Evolutionary conservation across 139 green algal genomes (phyloP).

Genomic region (Tetraselmis chui): DNA sequence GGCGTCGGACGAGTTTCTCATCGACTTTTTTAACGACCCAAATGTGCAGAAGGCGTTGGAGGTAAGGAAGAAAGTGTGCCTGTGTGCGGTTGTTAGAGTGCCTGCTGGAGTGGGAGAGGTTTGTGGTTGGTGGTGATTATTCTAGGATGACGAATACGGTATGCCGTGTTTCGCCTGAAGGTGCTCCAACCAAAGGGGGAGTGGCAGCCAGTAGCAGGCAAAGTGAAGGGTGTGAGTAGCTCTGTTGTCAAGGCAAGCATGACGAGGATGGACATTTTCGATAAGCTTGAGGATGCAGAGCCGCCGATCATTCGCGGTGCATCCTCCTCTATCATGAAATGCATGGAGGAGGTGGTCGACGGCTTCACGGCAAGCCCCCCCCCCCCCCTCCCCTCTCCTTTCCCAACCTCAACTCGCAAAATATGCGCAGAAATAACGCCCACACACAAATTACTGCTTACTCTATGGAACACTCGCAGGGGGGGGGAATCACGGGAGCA

Average conservation of each 20-base stretch:
- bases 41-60: conserved; percentile 25
- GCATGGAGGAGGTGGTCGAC: conserved; percentile 44
- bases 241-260: conserved; percentile 22
- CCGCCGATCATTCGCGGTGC: conserved; percentile 26
- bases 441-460: too few species aligned
- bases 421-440: neutral
- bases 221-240: conserved; percentile 2
- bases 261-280: conserved; percentile 21
- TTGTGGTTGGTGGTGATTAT: neutral
- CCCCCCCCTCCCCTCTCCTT: neutral
- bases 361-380: conserved; percentile 37
- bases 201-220: conserved; percentile 9
- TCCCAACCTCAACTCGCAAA: neutral
- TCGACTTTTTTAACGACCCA: conserved; percentile 37
- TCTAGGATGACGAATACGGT: neutral
- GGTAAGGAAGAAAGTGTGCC: too few species aligned
- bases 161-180: conserved; percentile 6
- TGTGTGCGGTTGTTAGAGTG: too few species aligned
- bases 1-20: conserved; percentile 29
- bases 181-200: conserved; percentile 15
- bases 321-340: conserved; percentile 34
- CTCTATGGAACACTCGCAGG: too few species aligned
- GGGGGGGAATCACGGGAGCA: too few species aligned
- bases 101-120: neutral
- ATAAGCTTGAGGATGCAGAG: conserved; percentile 15